phyloP scores from a whole-genome alignment of 257 asterid species.

The Solanum virginianum region DNA sequence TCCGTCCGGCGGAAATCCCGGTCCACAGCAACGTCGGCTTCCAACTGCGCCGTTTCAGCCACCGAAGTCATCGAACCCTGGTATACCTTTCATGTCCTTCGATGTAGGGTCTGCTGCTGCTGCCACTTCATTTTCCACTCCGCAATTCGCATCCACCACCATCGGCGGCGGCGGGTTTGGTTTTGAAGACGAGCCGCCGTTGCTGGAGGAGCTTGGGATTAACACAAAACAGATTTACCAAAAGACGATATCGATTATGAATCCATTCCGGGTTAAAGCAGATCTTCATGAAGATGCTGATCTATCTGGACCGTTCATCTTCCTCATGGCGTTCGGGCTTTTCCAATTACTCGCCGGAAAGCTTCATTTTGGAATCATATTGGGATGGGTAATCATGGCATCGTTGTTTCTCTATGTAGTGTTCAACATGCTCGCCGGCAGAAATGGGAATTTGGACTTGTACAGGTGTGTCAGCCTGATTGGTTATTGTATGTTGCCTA shows the following conservation, averaged over 20 bases:
- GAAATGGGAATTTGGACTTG: conserved; percentile 74
- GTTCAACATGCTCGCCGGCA: conserved; percentile 85
- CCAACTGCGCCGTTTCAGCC: conserved; percentile 93
- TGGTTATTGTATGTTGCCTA: conserved; percentile 83
- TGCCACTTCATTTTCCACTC: conserved; percentile 62
- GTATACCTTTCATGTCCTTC: conserved; percentile 81
- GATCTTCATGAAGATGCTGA: conserved; percentile 89
- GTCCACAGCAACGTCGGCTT: conserved; percentile 58
- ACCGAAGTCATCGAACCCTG: conserved; percentile 46
- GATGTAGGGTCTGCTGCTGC: conserved; percentile 66
- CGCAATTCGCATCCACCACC: conserved; percentile 37
- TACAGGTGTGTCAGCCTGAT: conserved; percentile 77
- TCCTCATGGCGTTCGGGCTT: conserved; percentile 76
- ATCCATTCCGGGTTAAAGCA: conserved; percentile 53
- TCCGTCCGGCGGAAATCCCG: conserved; percentile 65
- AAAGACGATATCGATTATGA: conserved; percentile 53
- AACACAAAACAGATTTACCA: conserved; percentile 83
- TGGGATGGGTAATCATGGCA: conserved; percentile 82
- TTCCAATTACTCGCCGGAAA: conserved; percentile 90
- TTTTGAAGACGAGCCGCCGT: conserved; percentile 87
- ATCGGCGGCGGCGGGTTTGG: conserved; percentile 37
- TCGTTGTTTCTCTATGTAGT: conserved; percentile 65
- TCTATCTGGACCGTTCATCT: conserved; percentile 77
- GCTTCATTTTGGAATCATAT: conserved; percentile 65
- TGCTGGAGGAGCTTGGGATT: conserved; percentile 88